These are phyloP conservation scores for Populus tomentosa DNA, from an alignment of 441 rosid species.

Conservation along the genomic window DNA sequence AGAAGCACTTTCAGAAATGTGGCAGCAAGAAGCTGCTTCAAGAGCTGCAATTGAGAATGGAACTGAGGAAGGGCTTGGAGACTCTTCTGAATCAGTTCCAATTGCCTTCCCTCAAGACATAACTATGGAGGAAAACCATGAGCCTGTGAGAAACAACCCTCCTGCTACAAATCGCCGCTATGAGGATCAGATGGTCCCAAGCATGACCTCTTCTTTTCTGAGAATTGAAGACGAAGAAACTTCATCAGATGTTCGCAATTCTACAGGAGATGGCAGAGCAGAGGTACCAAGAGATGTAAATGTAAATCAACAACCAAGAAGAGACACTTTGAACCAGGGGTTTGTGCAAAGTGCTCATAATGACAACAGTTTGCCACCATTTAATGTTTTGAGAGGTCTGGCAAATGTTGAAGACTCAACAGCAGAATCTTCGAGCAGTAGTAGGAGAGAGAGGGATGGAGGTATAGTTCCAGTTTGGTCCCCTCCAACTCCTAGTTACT, in stretches of 20 bases:
- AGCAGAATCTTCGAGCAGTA: conserved; percentile 76
- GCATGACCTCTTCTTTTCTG: conserved; percentile 71
- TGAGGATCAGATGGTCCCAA: conserved; percentile 97
- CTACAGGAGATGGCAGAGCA: conserved; percentile 56
- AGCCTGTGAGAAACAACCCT: conserved; percentile 53
- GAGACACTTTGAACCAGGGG: conserved; percentile 37
- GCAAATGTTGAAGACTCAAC: conserved; percentile 73
- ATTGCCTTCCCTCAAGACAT: conserved; percentile 75
- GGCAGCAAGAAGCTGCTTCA: conserved; percentile 93
- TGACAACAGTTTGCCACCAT: conserved; percentile 33
- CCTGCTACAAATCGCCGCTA: conserved; percentile 40
- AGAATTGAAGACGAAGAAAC: conserved; percentile 76
- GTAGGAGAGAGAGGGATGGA: conserved; percentile 84
- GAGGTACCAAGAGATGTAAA: conserved; percentile 71
- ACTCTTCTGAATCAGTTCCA: conserved; percentile 61
- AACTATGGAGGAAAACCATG: conserved; percentile 71
- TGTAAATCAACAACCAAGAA: conserved; percentile 48
- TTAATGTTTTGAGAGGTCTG: conserved; percentile 37
- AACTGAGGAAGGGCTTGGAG: conserved; percentile 97
- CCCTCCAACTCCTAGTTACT: conserved; percentile 57
- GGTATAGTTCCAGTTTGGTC: conserved; percentile 95
- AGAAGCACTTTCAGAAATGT: conserved; percentile 83
- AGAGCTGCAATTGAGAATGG: conserved; percentile 91
- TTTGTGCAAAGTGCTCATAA: conserved; percentile 27
- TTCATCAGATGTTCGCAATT: conserved; percentile 47